These are phyloP conservation scores for Huiozyma sinensis DNA, from an alignment of 805 yeast genomes.

Conservation along the genomic window DNA sequence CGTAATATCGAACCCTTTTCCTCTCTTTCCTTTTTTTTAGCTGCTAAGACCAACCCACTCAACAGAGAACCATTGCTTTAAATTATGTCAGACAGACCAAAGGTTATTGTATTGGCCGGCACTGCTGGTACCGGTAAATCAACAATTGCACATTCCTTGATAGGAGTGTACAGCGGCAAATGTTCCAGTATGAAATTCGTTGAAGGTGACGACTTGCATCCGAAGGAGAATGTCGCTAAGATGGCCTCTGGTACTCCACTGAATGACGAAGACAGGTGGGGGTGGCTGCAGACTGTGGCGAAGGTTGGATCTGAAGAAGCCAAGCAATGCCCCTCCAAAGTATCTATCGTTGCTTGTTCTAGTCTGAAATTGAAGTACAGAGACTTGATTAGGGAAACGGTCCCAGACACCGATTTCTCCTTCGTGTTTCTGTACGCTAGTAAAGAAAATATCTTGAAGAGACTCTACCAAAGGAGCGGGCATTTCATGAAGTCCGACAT, in stretches of 20 bases:
- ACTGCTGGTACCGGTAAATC: constrained; percentile 96
- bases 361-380: constrained; percentile 71
- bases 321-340: constrained; percentile 10
- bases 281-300: constrained; percentile 60
- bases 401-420: constrained; percentile 33
- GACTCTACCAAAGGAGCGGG: constrained; percentile 55
- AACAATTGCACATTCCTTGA: constrained; percentile 52
- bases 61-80: too few species aligned
- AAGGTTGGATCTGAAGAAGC: constrained; percentile 32
- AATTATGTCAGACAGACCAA: constrained; percentile 1
- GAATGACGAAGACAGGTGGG: constrained; percentile 86
- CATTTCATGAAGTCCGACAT: constrained; percentile 85
- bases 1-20: too few species aligned
- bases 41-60: too few species aligned
- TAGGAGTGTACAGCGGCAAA: constrained; percentile 22
- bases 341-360: constrained; percentile 67
- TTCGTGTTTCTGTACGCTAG: constrained; percentile 62
- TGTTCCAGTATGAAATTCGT: constrained; percentile 44
- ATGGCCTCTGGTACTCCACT: constrained; percentile 77
- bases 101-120: constrained; percentile 69
- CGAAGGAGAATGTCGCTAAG: constrained; percentile 60
- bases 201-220: constrained; percentile 84
- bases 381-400: constrained; percentile 37
- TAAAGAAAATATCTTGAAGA: constrained; percentile 44
- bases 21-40: too few species aligned